Percentiles rank a stretch among this genome's conserved stretches.
Evolutionary conservation across 2,329 filamentous ascomycete genomes (phyloP).

Genomic region (Pestalotiopsis sp.): DNA sequence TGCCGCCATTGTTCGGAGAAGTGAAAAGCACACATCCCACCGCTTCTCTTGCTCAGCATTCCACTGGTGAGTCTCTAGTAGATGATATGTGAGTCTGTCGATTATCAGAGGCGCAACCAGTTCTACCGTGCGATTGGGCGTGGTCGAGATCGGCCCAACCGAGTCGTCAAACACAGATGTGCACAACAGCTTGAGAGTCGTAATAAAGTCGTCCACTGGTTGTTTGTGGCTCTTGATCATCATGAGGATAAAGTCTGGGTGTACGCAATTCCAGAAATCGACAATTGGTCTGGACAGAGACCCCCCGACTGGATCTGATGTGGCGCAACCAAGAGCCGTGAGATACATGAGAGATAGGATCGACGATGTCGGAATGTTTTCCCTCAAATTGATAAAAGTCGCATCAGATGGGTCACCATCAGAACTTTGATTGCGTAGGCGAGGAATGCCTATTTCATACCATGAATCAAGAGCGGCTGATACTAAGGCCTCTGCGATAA

Average conservation of each 20-base stretch:
- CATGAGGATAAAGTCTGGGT: constrained; percentile 67
- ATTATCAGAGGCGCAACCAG: constrained; percentile 53
- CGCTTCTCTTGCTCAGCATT: constrained; percentile 43
- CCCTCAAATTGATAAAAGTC: constrained; percentile 46
- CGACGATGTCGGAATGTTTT: constrained; percentile 63
- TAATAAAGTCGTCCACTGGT: constrained; percentile 61
- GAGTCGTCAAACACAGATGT: constrained; percentile 66
- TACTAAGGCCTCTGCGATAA: constrained; percentile 60
- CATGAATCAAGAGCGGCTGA: constrained; percentile 62
- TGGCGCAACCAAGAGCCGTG: constrained; percentile 62
- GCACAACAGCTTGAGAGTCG: constrained; percentile 67
- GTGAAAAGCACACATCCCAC: constrained; percentile 44
- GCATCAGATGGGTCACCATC: constrained; percentile 48
- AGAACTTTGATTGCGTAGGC: constrained; percentile 49
- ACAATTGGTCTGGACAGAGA: constrained; percentile 32
- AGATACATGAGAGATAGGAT: constrained; percentile 70
- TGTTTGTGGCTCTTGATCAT: constrained; percentile 69
- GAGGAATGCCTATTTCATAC: constrained; percentile 58
- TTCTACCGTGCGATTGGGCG: constrained; percentile 41
- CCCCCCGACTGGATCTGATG: constrained; percentile 29
- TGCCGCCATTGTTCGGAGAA: constrained; percentile 57
- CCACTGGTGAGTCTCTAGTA: constrained; percentile 59
- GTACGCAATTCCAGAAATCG: constrained; percentile 70
- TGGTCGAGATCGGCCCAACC: constrained; percentile 64
- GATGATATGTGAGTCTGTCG: constrained; percentile 63